Base-by-base conservation (phyloP, 148 eudicot species). In the Beta vulgaris region DNA sequence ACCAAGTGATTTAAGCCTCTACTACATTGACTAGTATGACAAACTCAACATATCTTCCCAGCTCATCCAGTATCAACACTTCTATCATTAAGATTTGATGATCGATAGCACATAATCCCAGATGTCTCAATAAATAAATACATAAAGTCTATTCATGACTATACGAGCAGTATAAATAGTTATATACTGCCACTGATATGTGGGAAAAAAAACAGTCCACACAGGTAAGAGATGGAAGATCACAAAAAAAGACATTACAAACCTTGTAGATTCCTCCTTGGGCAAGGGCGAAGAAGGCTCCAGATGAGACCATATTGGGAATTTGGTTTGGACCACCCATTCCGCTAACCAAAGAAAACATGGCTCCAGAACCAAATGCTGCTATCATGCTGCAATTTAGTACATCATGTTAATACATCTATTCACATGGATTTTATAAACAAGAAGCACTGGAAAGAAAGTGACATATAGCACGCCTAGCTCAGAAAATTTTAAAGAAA, bases 261-360 rank as follows among this genome's bases (percentile, higher is more conserved):
- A 93, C 98, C 96, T 91, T 77, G 85, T 86, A 94, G 65, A 94
- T 74, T 76, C 95, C 98, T 77, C 98, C 98, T 86, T 94, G 98
- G 77, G 87, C 83, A 42, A 94, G 90, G 54, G 98, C 93, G 86
- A 94, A 94, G 86, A 91, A 90, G 35, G 86, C 69, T 37, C 98
- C 98, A 68, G 96, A 91, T 68, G 96, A 78, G 49, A 88, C 35
- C 37, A 83, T 90, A 84, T 87, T 94, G 9, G 81, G 76, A 29
- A 85, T 84, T 59, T 31, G 89, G 81, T 92, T 92, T n/a, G 98
- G 96, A 54, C 98, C 96, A 54, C 91, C 97, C 91, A 89, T 84
- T 60, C 98, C 98, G 81, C 97, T 94, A 55, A 94, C 97, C 84
- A 94, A 79, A 35, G 98, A 84, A 84, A 91, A 94, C 86, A 82